phyloP scores from a whole-genome alignment of 441 rosid species.

The Populus hybrid region DNA sequence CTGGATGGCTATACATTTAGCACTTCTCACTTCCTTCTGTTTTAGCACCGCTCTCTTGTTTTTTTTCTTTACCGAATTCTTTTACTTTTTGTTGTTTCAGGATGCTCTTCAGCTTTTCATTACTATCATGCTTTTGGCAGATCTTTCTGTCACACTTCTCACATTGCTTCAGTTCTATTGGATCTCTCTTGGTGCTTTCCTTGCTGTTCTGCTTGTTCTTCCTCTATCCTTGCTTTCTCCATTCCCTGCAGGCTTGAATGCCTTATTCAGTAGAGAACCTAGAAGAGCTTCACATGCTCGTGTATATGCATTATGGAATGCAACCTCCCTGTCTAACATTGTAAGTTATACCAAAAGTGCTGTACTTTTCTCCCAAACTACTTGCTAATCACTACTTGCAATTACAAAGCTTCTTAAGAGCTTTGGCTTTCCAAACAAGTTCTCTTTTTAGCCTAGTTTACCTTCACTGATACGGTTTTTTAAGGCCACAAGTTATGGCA shows the following conservation, averaged over 20 bases:
- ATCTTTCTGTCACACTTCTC: slow-evolving; percentile 80
- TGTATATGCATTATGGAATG: slow-evolving; percentile 84
- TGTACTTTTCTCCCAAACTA: not conserved
- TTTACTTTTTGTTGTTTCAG: slow-evolving; percentile 47
- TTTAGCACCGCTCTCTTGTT: not conserved
- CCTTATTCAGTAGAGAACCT: slow-evolving; percentile 90
- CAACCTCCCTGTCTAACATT: slow-evolving; percentile 77
- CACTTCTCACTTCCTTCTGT: slow-evolving; percentile 2
- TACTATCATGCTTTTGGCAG: slow-evolving; percentile 80
- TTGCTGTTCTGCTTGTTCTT: slow-evolving; percentile 83
- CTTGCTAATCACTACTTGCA: not conserved
- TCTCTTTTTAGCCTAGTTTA: not conserved
- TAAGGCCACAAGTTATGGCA: not conserved
- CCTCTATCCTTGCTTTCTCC: slow-evolving; percentile 94
- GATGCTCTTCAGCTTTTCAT: slow-evolving; percentile 74
- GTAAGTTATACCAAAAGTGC: slow-evolving; percentile 46
- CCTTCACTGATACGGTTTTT: not conserved
- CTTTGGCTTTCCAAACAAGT: slow-evolving; percentile 1
- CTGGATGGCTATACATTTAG: slow-evolving; percentile 16
- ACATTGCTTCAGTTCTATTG: slow-evolving; percentile 87
- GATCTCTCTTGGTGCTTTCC: slow-evolving; percentile 86
- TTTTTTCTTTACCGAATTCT: not conserved
- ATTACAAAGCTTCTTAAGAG: not conserved
- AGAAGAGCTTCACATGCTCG: slow-evolving; percentile 93
- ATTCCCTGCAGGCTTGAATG: slow-evolving; percentile 94